These are phyloP conservation scores for Kodamaea hsintzibuensis DNA, from an alignment of 805 yeast genomes.

Conservation along the genomic window DNA sequence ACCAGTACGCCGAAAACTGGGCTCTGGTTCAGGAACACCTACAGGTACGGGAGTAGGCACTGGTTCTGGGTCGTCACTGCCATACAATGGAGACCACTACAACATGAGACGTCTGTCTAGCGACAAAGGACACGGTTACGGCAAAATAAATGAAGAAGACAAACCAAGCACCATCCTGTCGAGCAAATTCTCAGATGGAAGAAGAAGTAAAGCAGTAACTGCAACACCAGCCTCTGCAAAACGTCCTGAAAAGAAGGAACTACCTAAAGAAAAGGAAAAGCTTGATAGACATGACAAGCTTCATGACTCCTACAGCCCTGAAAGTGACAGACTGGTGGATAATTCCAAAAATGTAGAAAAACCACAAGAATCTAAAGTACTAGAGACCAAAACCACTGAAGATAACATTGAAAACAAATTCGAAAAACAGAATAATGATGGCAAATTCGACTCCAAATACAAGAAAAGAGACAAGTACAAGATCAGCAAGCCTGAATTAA, in stretches of 20 bases:
- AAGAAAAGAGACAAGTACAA: neutral
- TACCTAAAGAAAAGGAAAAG: neutral
- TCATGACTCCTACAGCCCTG: neutral
- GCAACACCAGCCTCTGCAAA: neutral
- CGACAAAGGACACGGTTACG: neutral
- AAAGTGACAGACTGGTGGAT: neutral
- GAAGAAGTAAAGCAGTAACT: slow-evolving; percentile 10
- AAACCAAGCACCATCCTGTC: slow-evolving; percentile 5
- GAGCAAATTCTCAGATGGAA: slow-evolving; percentile 13
- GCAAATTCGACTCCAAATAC: neutral
- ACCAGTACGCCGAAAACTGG: neutral
- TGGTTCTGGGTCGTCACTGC: neutral
- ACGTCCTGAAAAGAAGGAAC: neutral
- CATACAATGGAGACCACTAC: neutral
- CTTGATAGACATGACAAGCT: neutral
- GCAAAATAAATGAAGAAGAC: neutral
- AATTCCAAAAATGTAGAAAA: neutral
- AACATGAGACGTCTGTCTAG: neutral
- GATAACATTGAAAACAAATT: neutral
- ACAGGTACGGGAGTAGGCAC: neutral
- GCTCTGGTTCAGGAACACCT: neutral
- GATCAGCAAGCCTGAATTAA: neutral
- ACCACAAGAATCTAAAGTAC: neutral
- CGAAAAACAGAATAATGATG: neutral
- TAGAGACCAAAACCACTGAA: neutral